Percentiles rank a stretch among this genome's conserved stretches.
phyloP scores from a whole-genome alignment of 1,284 basidiomycete species.

The Porphyrellus sp. region DNA sequence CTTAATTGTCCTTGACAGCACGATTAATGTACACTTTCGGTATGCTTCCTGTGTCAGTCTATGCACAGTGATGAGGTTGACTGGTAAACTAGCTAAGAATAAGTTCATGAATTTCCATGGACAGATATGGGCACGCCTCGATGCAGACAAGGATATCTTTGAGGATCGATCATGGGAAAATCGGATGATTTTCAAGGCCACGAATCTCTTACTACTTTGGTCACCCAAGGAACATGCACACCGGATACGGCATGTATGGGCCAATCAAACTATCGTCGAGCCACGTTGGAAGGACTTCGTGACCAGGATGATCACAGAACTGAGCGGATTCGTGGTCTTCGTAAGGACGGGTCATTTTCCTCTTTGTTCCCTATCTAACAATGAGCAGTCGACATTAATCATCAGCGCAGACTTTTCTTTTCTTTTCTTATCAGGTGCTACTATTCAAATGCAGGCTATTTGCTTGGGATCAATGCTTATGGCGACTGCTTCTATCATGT shows the following conservation, averaged over 20 bases:
- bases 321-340: not conserved
- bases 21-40: not conserved
- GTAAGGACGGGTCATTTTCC: not conserved
- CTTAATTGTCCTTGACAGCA: not conserved
- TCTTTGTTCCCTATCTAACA: not conserved
- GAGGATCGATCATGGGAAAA: too few relatives aligned
- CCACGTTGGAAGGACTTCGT: not conserved
- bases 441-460: conserved; percentile 3
- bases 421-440: conserved; percentile 16
- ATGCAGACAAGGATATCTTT: not conserved
- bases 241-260: not conserved
- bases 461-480: conserved; percentile 17
- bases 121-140: not conserved
- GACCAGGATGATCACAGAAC: not conserved
- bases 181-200: not conserved
- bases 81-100: not conserved
- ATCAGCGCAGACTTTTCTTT: conserved; percentile 22
- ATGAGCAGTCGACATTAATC: conserved; percentile 28
- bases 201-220: not conserved
- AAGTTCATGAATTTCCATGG: not conserved
- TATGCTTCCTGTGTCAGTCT: not conserved
- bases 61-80: not conserved
- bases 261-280: not conserved
- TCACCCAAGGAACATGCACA: not conserved
- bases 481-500: conserved; percentile 17